Conservation (phyloP, 78 protist genomes). For the Protostelium mycophagum region DNA sequence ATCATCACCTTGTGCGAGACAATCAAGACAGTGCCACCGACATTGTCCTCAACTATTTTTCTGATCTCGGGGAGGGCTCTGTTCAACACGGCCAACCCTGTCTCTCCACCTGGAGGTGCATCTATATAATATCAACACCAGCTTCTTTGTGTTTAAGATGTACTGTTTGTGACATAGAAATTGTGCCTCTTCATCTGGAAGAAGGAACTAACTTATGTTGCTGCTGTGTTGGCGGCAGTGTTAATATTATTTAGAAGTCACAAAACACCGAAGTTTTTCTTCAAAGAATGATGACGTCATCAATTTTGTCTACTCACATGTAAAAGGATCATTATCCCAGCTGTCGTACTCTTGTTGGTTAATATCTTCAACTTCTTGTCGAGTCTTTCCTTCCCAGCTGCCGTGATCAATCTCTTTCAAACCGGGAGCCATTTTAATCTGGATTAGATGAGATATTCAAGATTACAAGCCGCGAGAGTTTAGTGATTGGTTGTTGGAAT, state of each 20-base stretch:
- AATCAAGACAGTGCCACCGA: background rate
- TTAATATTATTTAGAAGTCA: too few relatives aligned
- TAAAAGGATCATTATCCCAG: constrained; percentile 6
- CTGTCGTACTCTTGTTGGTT: background rate
- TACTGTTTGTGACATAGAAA: too few relatives aligned
- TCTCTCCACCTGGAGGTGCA: background rate
- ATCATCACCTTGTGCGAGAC: background rate
- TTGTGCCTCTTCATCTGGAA: too few relatives aligned
- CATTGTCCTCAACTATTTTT: background rate
- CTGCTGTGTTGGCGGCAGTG: too few relatives aligned
- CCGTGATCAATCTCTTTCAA: constrained; percentile 14
- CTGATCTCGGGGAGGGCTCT: constrained; percentile 10
- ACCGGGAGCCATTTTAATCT: constrained; percentile 1
- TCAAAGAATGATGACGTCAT: background rate
- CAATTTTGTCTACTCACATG: background rate
- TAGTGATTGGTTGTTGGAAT: too few relatives aligned
- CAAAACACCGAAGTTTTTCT: too few relatives aligned
- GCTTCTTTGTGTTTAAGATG: too few relatives aligned
- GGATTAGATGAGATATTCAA: background rate
- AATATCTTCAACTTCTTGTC: background rate
- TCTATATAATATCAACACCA: background rate
- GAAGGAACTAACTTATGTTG: too few relatives aligned
- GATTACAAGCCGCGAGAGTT: too few relatives aligned
- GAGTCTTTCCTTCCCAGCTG: background rate
- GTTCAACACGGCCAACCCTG: background rate